Evolutionary conservation across 2,329 filamentous ascomycete genomes (phyloP), one percentile per base, ranked within the genome.

Genomic region (Bipolaris bicolor): DNA sequence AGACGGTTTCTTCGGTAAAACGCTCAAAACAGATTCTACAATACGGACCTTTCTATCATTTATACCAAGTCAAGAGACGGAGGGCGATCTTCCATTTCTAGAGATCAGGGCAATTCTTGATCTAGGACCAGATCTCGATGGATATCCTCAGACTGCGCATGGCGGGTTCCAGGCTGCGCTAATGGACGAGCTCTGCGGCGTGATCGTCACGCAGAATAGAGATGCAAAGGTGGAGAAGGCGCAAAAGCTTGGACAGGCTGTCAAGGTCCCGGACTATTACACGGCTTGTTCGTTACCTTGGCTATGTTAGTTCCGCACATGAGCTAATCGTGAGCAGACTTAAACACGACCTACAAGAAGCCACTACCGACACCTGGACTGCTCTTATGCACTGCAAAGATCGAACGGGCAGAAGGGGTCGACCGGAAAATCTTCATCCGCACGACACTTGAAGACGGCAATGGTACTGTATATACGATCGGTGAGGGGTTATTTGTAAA

Each of bases 121-220:
- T n/a, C 26, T 88, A 1, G 85, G 83, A 1, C 65, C 76, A 10
- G 81, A 80, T 16, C 62, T 88, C 53, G 84, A 85, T 60, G 86
- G 86, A 2, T 82, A 82, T 62, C 74, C 82, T 1, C 71, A 77
- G 3, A 77, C 84, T 6, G 75, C 79, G 9, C 86, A 89, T 67
- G 86, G 86, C 18, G 86, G 86, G 1, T 80, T 88, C 29, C 79
- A 84, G 6, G 80, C 81, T 7, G 80, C 82, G 0, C 68, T 88
- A n/a, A 69, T 89, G 20, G 86, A 89, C 65, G 86, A 89, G 67
- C 73, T 77, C 5, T 81, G 84, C 68, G 84, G 85, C 1, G 74
- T 82, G 5, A 60, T 86, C 16, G 74, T 84, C 9, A 75, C 76
- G 2, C 64, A 80, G 26, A 83, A 84, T 59, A 54, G 65, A 15